Conservation (phyloP, 1,284 basidiomycete genomes). For the Cutaneotrichosporon cyanovorans region DNA sequence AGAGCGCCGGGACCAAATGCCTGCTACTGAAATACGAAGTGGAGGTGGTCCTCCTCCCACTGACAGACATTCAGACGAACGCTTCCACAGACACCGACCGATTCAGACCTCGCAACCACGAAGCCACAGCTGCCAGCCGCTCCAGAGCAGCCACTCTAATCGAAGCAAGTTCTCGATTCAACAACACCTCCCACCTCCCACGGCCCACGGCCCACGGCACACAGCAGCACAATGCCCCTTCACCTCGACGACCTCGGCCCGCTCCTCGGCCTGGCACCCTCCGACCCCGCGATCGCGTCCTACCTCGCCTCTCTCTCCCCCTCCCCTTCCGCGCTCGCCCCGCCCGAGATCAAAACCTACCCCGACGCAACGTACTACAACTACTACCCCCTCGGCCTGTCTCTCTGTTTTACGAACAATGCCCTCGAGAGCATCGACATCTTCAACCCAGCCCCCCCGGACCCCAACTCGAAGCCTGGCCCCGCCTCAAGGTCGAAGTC, state of each 20-base stretch:
- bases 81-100: no score
- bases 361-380: constrained; percentile 76
- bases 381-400: constrained; percentile 67
- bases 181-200: not conserved
- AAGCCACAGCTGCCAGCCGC: no score
- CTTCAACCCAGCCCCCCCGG: constrained; percentile 54
- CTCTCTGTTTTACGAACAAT: constrained; percentile 59
- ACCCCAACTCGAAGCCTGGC: constrained; percentile 1
- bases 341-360: constrained; percentile 66
- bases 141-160: no score
- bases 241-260: constrained; percentile 5
- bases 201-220: not conserved
- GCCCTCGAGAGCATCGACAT: constrained; percentile 67
- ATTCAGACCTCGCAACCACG: no score
- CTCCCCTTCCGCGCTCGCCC: constrained; percentile 12
- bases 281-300: constrained; percentile 8
- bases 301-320: constrained; percentile 7
- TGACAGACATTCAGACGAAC: no score
- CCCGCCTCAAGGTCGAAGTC: constrained; percentile 4
- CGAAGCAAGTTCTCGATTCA: no score
- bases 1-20: not conserved
- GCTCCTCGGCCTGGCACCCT: constrained; percentile 13
- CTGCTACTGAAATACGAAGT: not conserved
- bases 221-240: constrained; percentile 2
- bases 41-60: not conserved